Evolutionary conservation across 1,284 basidiomycete species (phyloP).

Genomic region (Ceratobasidium sp.): DNA sequence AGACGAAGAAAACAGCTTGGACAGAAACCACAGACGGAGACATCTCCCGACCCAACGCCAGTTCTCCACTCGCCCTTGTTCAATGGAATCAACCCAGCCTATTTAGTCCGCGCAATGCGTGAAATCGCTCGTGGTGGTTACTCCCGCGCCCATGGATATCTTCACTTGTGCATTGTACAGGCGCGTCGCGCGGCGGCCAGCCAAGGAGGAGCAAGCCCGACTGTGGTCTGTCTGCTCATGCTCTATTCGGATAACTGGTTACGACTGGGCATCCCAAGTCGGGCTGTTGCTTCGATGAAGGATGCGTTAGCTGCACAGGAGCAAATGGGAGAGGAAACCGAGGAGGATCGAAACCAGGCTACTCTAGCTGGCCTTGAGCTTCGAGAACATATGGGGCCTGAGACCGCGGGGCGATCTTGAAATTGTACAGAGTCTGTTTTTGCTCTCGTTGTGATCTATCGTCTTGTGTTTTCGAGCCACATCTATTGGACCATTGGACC

Average conservation of each 20-base stretch:
- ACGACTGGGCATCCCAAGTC: conserved; percentile 34
- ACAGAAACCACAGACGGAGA: neutral
- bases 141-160: conserved; percentile 29
- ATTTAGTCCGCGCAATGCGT: conserved; percentile 31
- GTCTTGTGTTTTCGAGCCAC: neutral
- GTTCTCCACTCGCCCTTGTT: conserved; percentile 27
- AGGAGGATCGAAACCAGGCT: conserved; percentile 25
- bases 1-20: neutral
- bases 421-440: neutral
- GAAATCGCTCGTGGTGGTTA: conserved; percentile 33
- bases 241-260: conserved; percentile 43
- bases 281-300: conserved; percentile 28
- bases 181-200: conserved; percentile 20
- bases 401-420: neutral
- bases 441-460: neutral
- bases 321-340: conserved; percentile 27
- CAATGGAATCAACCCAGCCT: conserved; percentile 35
- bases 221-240: conserved; percentile 39
- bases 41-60: neutral
- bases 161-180: conserved; percentile 34
- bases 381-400: conserved; percentile 19
- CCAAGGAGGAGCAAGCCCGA: conserved; percentile 31
- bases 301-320: conserved; percentile 30
- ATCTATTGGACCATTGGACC: too few relatives aligned
- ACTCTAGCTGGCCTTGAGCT: conserved; percentile 40